phyloP scores from a whole-genome alignment of 768 basidiomycete genomes.

The Amyloporia xantha region DNA sequence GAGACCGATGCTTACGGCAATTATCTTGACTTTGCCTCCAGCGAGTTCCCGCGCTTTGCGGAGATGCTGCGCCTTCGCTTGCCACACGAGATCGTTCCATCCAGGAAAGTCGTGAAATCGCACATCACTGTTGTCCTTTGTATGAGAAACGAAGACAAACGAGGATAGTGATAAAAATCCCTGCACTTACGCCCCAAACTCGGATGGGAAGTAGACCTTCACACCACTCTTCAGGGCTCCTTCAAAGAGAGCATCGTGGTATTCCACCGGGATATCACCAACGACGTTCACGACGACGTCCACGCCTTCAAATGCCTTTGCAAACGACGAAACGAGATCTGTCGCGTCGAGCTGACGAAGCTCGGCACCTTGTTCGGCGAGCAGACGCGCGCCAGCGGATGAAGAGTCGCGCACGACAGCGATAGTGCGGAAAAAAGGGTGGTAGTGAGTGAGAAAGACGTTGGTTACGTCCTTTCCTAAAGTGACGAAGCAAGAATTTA shows the following conservation, averaged over 20 bases:
- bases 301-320: constrained; percentile 11
- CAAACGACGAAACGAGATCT: constrained; percentile 1
- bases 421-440: constrained; percentile 11
- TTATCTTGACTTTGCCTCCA: constrained; percentile 13
- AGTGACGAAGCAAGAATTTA: neutral
- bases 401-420: constrained; percentile 11
- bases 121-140: constrained; percentile 10
- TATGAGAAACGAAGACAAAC: too few species aligned
- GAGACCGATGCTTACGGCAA: constrained; percentile 11
- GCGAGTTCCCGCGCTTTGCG: constrained; percentile 2
- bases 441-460: constrained; percentile 10
- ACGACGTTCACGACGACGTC: constrained; percentile 19
- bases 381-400: constrained; percentile 6
- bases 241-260: constrained; percentile 5
- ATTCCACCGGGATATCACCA: neutral
- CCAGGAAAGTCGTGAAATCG: constrained; percentile 14
- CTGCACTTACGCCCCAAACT: constrained; percentile 12
- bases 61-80: constrained; percentile 7
- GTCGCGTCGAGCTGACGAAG: constrained; percentile 4
- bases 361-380: constrained; percentile 14
- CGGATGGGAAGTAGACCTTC: constrained; percentile 17
- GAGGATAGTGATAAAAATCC: too few species aligned
- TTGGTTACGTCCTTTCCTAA: constrained; percentile 7
- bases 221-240: constrained; percentile 10
- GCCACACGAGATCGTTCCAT: constrained; percentile 8